phyloP scores from a whole-genome alignment of 2,329 filamentous ascomycete genomes.

The Acephala macrosclerotiorum region DNA sequence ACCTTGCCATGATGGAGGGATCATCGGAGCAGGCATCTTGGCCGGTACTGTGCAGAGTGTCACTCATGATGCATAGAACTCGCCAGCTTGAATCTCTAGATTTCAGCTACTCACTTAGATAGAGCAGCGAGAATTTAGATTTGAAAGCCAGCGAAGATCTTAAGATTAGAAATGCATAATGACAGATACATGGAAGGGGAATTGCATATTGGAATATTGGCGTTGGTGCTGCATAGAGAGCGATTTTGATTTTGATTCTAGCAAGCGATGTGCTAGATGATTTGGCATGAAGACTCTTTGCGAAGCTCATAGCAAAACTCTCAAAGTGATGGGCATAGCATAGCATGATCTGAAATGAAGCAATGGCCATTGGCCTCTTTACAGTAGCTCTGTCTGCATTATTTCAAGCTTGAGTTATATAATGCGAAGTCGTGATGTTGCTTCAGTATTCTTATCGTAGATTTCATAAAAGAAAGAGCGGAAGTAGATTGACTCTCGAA shows the following conservation, averaged over 20 bases:
- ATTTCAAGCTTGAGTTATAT: too few species aligned
- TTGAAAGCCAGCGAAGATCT: too few species aligned
- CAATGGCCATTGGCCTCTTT: neutral
- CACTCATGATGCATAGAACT: constrained; percentile 15
- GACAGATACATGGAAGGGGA: neutral
- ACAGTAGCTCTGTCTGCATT: too few species aligned
- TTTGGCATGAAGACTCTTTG: neutral
- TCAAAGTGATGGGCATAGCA: neutral
- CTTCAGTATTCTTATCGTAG: too few species aligned
- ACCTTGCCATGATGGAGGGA: constrained; percentile 67
- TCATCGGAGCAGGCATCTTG: constrained; percentile 67
- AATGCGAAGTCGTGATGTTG: too few species aligned
- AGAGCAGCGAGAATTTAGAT: neutral
- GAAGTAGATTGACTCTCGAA: too few species aligned
- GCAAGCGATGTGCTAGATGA: neutral
- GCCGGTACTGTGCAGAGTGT: constrained; percentile 48
- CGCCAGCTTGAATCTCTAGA: neutral
- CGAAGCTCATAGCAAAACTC: too few species aligned
- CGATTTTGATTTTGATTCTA: neutral
- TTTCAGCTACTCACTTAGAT: neutral
- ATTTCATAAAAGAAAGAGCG: too few species aligned
- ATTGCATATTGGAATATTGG: neutral
- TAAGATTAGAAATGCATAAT: neutral
- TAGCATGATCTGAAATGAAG: neutral
- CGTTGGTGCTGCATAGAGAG: neutral